Conservation (phyloP, 2,329 filamentous ascomycete genomes). For the Coniochaeta sp. region DNA sequence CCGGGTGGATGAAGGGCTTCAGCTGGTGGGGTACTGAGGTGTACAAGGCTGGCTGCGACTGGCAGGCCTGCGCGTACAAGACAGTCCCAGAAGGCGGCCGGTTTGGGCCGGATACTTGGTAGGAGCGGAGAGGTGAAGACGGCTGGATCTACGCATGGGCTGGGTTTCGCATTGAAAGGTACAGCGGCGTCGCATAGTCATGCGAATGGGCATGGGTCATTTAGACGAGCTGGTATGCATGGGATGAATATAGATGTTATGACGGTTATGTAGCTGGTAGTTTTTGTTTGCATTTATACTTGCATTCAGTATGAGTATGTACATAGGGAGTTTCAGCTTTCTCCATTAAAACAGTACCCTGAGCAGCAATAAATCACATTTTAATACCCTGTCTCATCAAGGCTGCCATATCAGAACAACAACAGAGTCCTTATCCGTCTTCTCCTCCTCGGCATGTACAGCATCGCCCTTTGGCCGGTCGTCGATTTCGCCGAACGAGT, state of each 20-base stretch:
- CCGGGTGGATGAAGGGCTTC: constrained; percentile 64
- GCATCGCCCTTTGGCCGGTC: constrained; percentile 10
- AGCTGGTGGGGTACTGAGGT: constrained; percentile 87
- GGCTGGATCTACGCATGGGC: background rate
- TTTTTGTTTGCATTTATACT: background rate
- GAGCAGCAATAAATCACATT: too few species aligned
- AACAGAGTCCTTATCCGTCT: constrained; percentile 26
- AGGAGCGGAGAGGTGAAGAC: background rate
- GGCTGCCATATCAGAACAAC: constrained; percentile 32
- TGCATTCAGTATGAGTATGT: background rate
- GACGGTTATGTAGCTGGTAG: background rate
- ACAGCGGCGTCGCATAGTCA: background rate
- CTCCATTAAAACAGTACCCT: too few species aligned
- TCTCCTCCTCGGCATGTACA: constrained; percentile 16
- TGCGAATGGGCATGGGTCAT: background rate
- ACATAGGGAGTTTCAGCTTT: too few species aligned
- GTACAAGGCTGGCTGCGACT: constrained; percentile 78
- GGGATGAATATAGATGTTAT: background rate
- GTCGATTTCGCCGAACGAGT: constrained; percentile 11
- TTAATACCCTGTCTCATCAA: background rate
- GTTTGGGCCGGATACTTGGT: constrained; percentile 61
- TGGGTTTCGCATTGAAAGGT: background rate
- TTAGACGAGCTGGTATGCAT: background rate
- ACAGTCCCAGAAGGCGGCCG: constrained; percentile 52
- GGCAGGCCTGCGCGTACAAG: constrained; percentile 69